Conservation (phyloP, 2,329 filamentous ascomycete species). For the Hirsutella rhossiliensis region DNA sequence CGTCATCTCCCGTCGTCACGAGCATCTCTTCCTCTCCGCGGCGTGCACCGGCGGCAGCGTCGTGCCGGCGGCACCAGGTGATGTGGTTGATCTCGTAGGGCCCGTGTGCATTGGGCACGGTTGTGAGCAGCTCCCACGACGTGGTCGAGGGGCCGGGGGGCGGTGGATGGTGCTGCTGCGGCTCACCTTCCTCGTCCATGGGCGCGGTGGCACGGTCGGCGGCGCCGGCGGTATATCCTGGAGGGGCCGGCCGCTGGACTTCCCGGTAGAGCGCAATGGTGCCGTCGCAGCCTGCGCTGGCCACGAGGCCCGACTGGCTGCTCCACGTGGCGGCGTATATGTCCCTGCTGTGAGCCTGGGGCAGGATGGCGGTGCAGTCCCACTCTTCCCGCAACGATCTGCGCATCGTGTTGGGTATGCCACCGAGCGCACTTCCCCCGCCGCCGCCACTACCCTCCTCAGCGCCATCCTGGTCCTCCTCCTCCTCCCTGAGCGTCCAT, state of each 20-base stretch:
- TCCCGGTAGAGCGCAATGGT: constrained; percentile 71
- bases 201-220: constrained; percentile 3
- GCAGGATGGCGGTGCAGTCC: constrained; percentile 66
- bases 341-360: constrained; percentile 62
- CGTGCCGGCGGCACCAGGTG: constrained; percentile 71
- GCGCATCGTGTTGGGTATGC: constrained; percentile 84
- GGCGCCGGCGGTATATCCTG: constrained; percentile 8
- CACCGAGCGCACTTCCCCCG: constrained; percentile 34
- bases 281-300: constrained; percentile 84
- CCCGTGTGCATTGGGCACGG: constrained; percentile 66
- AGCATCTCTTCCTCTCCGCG: constrained; percentile 66
- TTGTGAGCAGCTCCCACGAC: constrained; percentile 57
- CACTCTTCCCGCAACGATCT: constrained; percentile 69
- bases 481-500: constrained; percentile 56
- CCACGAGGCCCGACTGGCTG: constrained; percentile 59
- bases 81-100: constrained; percentile 93
- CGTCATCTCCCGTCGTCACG: constrained; percentile 86
- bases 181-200: neutral
- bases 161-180: too few relatives aligned
- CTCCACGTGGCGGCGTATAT: constrained; percentile 86
- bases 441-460: constrained; percentile 11
- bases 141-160: constrained; percentile 24
- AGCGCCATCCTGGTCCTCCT: constrained; percentile 28
- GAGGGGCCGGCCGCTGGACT: constrained; percentile 14
- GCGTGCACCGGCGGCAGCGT: constrained; percentile 45